Percentiles rank a stretch among this genome's conserved stretches.
Conservation (phyloP, 1,284 basidiomycete species). For the Chondrostereum purpureum region DNA sequence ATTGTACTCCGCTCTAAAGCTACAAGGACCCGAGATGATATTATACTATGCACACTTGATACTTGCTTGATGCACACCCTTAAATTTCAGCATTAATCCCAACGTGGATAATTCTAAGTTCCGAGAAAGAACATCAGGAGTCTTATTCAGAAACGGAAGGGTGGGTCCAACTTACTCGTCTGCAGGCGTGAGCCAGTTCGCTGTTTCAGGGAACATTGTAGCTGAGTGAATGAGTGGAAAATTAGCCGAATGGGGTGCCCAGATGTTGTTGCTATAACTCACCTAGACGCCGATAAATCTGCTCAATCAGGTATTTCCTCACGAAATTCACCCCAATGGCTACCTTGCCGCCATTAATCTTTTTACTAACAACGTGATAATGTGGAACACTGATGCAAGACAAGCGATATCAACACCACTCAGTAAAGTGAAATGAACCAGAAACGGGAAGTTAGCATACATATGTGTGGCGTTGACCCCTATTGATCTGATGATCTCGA, state of each 20-base stretch:
- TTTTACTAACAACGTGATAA: constrained; percentile 47
- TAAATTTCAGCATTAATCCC: constrained; percentile 39
- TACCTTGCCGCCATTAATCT: constrained; percentile 24
- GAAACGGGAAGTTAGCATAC: too few relatives aligned
- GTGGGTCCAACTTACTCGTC: constrained; percentile 36
- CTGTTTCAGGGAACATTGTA: constrained; percentile 53
- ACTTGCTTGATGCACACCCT: constrained; percentile 4
- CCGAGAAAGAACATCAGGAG: not conserved
- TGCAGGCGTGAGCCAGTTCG: constrained; percentile 44
- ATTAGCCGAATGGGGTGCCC: constrained; percentile 2
- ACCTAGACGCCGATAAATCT: constrained; percentile 48
- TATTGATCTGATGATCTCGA: constrained; percentile 37
- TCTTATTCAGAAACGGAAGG: not conserved
- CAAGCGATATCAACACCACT: constrained; percentile 12
- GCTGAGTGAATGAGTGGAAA: constrained; percentile 20
- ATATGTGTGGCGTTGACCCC: constrained; percentile 49
- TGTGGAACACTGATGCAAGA: constrained; percentile 43
- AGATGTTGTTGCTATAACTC: constrained; percentile 8
- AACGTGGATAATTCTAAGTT: constrained; percentile 39
- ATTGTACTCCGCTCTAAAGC: too few relatives aligned
- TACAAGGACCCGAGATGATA: too few relatives aligned
- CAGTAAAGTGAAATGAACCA: too few relatives aligned
- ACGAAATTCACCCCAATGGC: constrained; percentile 34
- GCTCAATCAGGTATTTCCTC: constrained; percentile 46
- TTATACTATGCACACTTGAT: too few relatives aligned